Evolutionary conservation across 2,329 filamentous ascomycete species (phyloP), one percentile per base, ranked within the genome.

Genomic region (Colletotrichum euphorbiae): DNA sequence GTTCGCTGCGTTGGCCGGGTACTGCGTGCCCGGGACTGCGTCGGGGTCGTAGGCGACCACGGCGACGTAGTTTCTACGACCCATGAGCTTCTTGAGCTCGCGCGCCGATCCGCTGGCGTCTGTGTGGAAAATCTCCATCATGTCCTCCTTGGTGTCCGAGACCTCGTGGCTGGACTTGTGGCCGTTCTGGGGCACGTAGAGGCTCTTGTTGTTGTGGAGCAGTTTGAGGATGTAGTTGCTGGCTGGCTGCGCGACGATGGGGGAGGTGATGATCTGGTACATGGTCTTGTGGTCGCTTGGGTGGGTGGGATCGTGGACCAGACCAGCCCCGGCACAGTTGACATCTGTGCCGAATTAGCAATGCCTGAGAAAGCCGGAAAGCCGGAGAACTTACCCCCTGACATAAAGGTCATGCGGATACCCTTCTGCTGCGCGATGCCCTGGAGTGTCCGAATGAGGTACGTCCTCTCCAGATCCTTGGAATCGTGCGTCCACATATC

Each of bases 81-180:
- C 93, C 94, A 99, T 99, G 58, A 99, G 87, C 75, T 95, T 92
- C 82, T 94, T 94, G 76, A 94, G 85, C 78, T 98, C 95, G 52
- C 94, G 87, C 0, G 90, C 84, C 40, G 89, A 84, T n/a, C 96
- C 95, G 61, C 91, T 93, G 15, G 96, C 93, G 74, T 99, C 96
- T 7, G 91, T 93, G 75, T 96, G 93, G 86, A 99, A 99, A 72
- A 99, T 97, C 83, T 99, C 96, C 92, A 99, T 97, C 96, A 99
- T 99, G 80, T 99, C 96, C 79, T 99, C 96, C 80, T 99, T 98
- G 52, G 96, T 99, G 78, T 99, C 96, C 2, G 90, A 92, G 1
- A 92, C 87, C 71, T 90, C 87, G 69, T 93, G 89, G 2, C 86
- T 91, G 1, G 91, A 90, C 71, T 88, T 87, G 64, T 93, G 89